Evolutionary conservation across 371 early-diverging fungal genomes (phyloP), one percentile per base, ranked within the genome.

Genomic region (Dichotomocladium elegans): DNA sequence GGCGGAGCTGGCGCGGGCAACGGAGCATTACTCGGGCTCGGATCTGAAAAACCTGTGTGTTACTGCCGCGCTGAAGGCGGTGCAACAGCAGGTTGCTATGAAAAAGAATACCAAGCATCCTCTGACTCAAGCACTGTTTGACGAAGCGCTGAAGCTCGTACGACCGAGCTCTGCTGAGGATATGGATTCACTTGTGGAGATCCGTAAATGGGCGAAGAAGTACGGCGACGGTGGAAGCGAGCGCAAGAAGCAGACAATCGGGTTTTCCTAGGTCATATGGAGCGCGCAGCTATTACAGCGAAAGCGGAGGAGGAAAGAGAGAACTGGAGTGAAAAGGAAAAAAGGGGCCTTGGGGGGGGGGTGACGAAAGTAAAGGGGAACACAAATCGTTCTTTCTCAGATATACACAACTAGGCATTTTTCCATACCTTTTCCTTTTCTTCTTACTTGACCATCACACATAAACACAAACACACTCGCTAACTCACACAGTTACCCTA

Each of bases 31-130:
- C 57, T 95, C 97, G 19, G 99, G 99, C n/a, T 94, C 95, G 34
- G 99, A 99, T 68, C 77, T 99, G 57, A 99, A 97, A 77, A 99
- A 98, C 66, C 65, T 99, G 44, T 96, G 97, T 72, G 87, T 99
- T 27, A 88, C 96, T 15, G 96, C 99, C 0, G 95, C 92, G 0
- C 64, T 93, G 42, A 82, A 74, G 3, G 81, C 87, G 6, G 78
- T 89, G 40, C 83, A 87, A 46, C 87, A 88, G 53, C 53, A 61
- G 50, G 55, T 58, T 4, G 31, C 49, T 14, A 53, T 54, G 25
- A 48, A 51, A 17, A 27, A 14, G 27, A 22, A 31, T n/a, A 25
- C 45, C 21, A 50, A 51, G 25, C 76, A 61, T 58, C 62, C 55
- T 15, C 60, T 82, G 27, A 53, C 47, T 2, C 54, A 64, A 50